Base-by-base conservation (phyloP, 129 eudicot species). In the Chrysanthemum lavandulifolium region DNA sequence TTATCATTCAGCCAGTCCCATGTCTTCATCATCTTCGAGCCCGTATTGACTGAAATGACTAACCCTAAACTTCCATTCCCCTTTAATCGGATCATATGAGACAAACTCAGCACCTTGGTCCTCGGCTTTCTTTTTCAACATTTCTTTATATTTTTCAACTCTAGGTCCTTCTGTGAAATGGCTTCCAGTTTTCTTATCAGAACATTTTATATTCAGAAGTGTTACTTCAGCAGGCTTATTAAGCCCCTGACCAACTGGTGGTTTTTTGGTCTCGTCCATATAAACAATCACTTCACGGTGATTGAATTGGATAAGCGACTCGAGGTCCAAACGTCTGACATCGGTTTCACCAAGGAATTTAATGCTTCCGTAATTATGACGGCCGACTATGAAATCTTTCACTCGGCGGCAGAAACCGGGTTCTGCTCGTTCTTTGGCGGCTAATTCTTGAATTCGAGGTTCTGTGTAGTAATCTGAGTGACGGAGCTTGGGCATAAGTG, bases 101-200 rank as follows among this genome's bases (percentile, higher is more conserved):
- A 95, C 87, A 73, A 95, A 95, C 78, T 95, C 96, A 0, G 99
- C 97, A 68, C 97, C 97, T 85, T 95, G 99, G 31, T 95, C 97
- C 83, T 88, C 96, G 0, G 97, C 96, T 80, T 90, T 95, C 67
- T 81, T 95, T 40, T 59, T 84, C 5, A 95, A 87, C 94, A 90
- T 90, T 75, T 88, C 96, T 67, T 79, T 95, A 80, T 91, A 95
- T 80, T 88, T 90, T 1, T 90, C 97, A 23, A 91, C 79, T 80
- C 86, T 79, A 5, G 96, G 88, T 25, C 99, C 99, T 45, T 90
- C 91, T 0, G 89, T 82, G 53, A 69, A 81, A 9, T 95, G 94
- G 0, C 66, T 67, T 18, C 99, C 97, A 0, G 96, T 95, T 74
- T 86, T 95, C 53, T 90, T 95, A 71, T 95, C 96, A 16, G 73